A percentile compares a stretch with the other conserved stretches of the same genome.
Conservation (phyloP, 495 filamentous ascomycete genomes). For the Podospora tetraspora region DNA sequence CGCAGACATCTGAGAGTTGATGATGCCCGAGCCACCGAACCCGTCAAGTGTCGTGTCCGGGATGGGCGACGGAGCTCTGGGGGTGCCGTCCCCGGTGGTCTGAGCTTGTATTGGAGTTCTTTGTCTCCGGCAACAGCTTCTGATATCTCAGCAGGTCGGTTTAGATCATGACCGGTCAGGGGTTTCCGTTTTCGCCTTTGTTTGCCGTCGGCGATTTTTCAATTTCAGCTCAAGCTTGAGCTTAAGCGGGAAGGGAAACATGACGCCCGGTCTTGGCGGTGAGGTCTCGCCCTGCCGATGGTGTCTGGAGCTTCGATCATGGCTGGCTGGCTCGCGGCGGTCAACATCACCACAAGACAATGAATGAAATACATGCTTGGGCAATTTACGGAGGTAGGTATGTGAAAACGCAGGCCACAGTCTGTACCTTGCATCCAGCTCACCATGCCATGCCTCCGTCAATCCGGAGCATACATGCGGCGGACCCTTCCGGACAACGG, state of each 20-base stretch:
- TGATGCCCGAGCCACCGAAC: not conserved
- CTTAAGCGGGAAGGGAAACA: not conserved
- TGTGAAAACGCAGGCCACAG: not conserved
- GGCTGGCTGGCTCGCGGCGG: not conserved
- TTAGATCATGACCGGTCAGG: not conserved
- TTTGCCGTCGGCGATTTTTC: not conserved
- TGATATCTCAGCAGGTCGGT: not conserved
- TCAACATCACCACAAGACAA: not conserved
- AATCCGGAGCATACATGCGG: not conserved
- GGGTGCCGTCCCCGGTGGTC: not conserved
- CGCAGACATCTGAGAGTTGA: not conserved
- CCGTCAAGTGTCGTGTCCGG: not conserved
- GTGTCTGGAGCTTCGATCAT: not conserved
- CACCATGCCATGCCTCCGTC: not conserved
- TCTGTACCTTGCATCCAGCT: not conserved
- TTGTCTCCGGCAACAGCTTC: not conserved
- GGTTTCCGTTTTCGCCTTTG: not conserved
- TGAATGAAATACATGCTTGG: not conserved
- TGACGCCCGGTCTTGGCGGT: not conserved
- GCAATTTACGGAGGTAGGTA: not conserved
- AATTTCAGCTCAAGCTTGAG: too few species aligned
- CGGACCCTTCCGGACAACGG: not conserved
- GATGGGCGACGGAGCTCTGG: not conserved
- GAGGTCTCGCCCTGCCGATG: not conserved
- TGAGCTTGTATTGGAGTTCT: not conserved